These are phyloP conservation scores for Cyberlindnera galapagoensis DNA, from an alignment of 805 yeast species.

Conservation along the genomic window DNA sequence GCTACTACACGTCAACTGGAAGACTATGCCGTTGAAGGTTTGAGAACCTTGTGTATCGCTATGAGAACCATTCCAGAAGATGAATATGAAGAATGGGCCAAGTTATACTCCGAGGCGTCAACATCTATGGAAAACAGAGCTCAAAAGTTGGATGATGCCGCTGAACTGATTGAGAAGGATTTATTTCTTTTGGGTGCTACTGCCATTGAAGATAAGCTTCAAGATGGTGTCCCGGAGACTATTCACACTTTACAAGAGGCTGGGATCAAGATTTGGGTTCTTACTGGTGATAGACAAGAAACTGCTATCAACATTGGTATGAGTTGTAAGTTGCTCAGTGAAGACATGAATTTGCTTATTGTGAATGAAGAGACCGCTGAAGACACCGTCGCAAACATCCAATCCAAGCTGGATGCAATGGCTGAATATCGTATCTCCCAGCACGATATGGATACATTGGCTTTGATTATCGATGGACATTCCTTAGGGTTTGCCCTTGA, in stretches of 20 bases:
- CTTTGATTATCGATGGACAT: conserved; percentile 90
- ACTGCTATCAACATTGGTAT: conserved; percentile 98
- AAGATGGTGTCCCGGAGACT: conserved; percentile 98
- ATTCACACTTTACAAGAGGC: conserved; percentile 93
- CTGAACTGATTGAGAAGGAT: conserved; percentile 79
- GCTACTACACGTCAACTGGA: conserved; percentile 84
- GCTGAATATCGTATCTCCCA: conserved; percentile 55
- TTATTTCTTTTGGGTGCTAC: conserved; percentile 89
- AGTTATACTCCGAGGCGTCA: conserved; percentile 67
- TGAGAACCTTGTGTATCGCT: conserved; percentile 91
- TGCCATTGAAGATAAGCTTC: conserved; percentile 95
- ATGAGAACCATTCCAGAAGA: conserved; percentile 69
- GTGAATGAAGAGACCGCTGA: conserved; percentile 81
- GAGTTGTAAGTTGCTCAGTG: conserved; percentile 91
- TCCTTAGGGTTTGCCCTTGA: conserved; percentile 85
- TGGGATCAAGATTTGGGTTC: conserved; percentile 95
- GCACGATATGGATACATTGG: conserved; percentile 72
- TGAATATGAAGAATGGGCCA: conserved; percentile 71
- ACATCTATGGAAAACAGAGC: conserved; percentile 73
- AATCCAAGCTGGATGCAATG: conserved; percentile 71
- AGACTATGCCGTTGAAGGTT: conserved; percentile 94
- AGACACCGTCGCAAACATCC: conserved; percentile 67
- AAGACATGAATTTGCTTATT: conserved; percentile 89
- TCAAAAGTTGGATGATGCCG: conserved; percentile 76
- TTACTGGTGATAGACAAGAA: conserved; percentile 98